phyloP scores from a whole-genome alignment of 768 basidiomycete genomes.

The Panaeolus cyanescens region DNA sequence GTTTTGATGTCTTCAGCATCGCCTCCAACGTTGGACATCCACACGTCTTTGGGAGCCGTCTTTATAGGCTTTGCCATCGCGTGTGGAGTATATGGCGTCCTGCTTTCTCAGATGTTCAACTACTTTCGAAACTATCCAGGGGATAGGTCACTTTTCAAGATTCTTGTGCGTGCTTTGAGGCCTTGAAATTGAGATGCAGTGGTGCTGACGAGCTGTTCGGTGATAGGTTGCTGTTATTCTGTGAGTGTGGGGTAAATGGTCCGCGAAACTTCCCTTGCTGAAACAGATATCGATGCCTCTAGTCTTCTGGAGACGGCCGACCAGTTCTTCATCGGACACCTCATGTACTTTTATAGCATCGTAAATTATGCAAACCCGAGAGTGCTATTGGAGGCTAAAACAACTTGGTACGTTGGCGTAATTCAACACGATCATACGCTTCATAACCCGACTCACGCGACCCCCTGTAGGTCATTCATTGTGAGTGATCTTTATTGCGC shows the following conservation, averaged over 20 bases:
- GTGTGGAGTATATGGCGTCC: constrained; percentile 53
- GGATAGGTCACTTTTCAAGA: constrained; percentile 53
- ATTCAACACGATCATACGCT: neutral
- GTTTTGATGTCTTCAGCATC: constrained; percentile 10
- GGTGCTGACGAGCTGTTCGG: neutral
- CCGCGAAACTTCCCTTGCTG: neutral
- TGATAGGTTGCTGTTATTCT: constrained; percentile 39
- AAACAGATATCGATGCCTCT: neutral
- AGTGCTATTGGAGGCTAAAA: constrained; percentile 37
- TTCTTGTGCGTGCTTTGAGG: constrained; percentile 40
- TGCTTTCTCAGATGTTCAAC: constrained; percentile 52
- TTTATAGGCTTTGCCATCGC: constrained; percentile 61
- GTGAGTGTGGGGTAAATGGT: constrained; percentile 23
- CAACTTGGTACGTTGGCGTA: constrained; percentile 44
- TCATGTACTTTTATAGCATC: constrained; percentile 58
- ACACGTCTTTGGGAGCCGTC: constrained; percentile 60
- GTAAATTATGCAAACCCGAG: constrained; percentile 39
- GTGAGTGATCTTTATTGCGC: constrained; percentile 30
- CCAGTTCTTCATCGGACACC: constrained; percentile 57
- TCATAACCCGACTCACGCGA: neutral
- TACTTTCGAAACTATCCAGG: constrained; percentile 58
- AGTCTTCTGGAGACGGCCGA: constrained; percentile 58
- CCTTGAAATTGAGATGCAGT: neutral
- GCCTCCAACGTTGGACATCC: constrained; percentile 23
- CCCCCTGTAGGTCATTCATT: constrained; percentile 48